Evolutionary conservation across 306 rosid genomes (phyloP).

Genomic region (Gynostemma pentaphyllum): DNA sequence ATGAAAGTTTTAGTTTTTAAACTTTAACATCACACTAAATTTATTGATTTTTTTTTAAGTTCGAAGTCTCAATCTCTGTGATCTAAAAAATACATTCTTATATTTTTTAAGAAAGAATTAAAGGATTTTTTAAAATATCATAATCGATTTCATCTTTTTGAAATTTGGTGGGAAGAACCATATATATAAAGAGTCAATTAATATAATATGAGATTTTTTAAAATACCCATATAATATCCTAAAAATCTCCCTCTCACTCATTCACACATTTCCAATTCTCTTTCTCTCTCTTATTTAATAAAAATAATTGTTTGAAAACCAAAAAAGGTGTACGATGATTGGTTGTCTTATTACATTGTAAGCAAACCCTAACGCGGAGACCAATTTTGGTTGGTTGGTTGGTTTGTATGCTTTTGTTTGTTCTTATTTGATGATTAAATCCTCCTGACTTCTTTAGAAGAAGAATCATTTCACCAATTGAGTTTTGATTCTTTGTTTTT

Average conservation of each 20-base stretch:
- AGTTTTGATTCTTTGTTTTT: background rate
- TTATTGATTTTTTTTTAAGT: too few species aligned
- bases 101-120: too few species aligned
- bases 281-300: background rate
- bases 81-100: too few species aligned
- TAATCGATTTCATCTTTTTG: too few species aligned
- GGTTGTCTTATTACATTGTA: background rate
- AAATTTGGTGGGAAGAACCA: too few species aligned
- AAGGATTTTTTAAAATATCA: too few species aligned
- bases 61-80: too few species aligned
- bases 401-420: background rate
- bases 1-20: too few species aligned
- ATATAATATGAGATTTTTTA: too few species aligned
- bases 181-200: too few species aligned
- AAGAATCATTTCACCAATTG: background rate
- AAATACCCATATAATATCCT: too few species aligned
- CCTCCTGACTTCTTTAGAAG: background rate
- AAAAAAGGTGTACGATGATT: conserved; percentile 2
- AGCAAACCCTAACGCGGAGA: conserved; percentile 2
- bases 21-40: too few species aligned
- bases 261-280: background rate
- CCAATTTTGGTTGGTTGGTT: conserved; percentile 9
- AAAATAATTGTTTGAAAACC: background rate
- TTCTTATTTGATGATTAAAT: background rate
- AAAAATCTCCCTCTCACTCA: background rate